Evolutionary conservation across 1,284 basidiomycete genomes (phyloP).

Genomic region (Fomitopsis palustris): DNA sequence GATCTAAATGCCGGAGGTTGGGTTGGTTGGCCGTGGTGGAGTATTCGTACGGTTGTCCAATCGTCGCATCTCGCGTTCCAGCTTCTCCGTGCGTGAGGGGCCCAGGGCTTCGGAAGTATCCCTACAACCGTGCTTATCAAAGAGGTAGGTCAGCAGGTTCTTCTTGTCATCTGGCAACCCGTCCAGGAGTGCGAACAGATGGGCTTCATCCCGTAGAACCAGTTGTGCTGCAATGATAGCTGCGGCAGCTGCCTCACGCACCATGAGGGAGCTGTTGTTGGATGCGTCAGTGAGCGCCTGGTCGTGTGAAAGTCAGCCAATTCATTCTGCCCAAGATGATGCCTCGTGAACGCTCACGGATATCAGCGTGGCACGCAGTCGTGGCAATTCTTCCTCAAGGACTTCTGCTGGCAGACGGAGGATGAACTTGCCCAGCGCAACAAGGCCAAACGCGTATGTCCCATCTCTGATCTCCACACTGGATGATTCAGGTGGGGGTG

Average conservation of each 20-base stretch:
- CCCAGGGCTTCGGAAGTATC: conserved; percentile 28
- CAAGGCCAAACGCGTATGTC: conserved; percentile 76
- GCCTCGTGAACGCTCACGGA: conserved; percentile 42
- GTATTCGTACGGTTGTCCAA: conserved; percentile 74
- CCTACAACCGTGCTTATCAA: conserved; percentile 76
- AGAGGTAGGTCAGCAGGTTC: conserved; percentile 80
- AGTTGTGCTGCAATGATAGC: conserved; percentile 79
- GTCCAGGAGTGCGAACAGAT: conserved; percentile 74
- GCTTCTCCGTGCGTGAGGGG: conserved; percentile 50
- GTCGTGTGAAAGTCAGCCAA: conserved; percentile 2
- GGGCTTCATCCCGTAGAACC: conserved; percentile 74
- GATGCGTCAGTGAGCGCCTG: conserved; percentile 68
- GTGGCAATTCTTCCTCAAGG: conserved; percentile 80
- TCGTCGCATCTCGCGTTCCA: conserved; percentile 73
- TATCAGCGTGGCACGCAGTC: conserved; percentile 65
- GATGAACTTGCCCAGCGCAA: conserved; percentile 78
- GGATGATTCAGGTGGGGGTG: conserved; percentile 38
- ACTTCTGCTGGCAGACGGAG: conserved; percentile 75
- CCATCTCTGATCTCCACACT: conserved; percentile 52
- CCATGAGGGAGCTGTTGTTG: conserved; percentile 53
- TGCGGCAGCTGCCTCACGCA: conserved; percentile 77
- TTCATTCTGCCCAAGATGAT: not conserved
- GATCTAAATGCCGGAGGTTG: conserved; percentile 5
- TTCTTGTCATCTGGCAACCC: conserved; percentile 82
- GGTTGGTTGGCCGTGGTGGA: conserved; percentile 35